These are phyloP conservation scores for Hanseniaspora singularis DNA, from an alignment of 805 yeast species.

Conservation along the genomic window DNA sequence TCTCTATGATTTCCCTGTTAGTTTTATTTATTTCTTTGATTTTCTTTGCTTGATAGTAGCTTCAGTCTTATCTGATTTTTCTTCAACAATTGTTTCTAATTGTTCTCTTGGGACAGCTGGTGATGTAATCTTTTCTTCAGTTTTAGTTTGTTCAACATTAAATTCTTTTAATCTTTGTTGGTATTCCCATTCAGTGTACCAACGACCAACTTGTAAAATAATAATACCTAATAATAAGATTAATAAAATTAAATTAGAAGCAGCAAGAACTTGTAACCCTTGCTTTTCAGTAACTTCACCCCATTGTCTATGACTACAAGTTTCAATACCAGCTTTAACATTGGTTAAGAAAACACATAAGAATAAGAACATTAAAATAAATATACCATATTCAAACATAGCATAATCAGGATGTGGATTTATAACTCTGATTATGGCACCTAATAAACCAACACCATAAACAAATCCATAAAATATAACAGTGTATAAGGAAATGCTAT, in stretches of 20 bases:
- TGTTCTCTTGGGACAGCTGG: slow-evolving; percentile 1
- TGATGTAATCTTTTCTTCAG: too few relatives aligned
- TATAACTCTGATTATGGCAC: slow-evolving; percentile 63
- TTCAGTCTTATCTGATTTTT: slow-evolving; percentile 7
- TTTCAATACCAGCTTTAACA: slow-evolving; percentile 63
- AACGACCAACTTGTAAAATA: slow-evolving; percentile 74
- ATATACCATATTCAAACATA: slow-evolving; percentile 79
- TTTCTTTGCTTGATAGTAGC: slow-evolving; percentile 2
- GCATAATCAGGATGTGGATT: slow-evolving; percentile 78
- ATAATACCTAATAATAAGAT: slow-evolving; percentile 66
- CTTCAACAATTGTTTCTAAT: slow-evolving; percentile 12
- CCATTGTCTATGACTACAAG: slow-evolving; percentile 67
- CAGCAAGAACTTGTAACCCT: slow-evolving; percentile 85
- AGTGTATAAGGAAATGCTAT: slow-evolving; percentile 40
- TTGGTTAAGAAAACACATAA: slow-evolving; percentile 76
- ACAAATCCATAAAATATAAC: slow-evolving; percentile 31
- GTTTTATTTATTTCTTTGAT: neutral
- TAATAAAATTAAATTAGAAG: slow-evolving; percentile 67
- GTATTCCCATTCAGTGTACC: slow-evolving; percentile 64
- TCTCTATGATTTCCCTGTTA: slow-evolving; percentile 13
- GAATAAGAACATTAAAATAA: slow-evolving; percentile 60
- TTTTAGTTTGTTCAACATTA: slow-evolving; percentile 20
- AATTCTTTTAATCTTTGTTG: slow-evolving; percentile 30
- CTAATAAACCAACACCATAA: slow-evolving; percentile 54
- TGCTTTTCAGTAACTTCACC: slow-evolving; percentile 82